Base-by-base conservation (phyloP, 495 filamentous ascomycete genomes). In the Neurospora terricola region DNA sequence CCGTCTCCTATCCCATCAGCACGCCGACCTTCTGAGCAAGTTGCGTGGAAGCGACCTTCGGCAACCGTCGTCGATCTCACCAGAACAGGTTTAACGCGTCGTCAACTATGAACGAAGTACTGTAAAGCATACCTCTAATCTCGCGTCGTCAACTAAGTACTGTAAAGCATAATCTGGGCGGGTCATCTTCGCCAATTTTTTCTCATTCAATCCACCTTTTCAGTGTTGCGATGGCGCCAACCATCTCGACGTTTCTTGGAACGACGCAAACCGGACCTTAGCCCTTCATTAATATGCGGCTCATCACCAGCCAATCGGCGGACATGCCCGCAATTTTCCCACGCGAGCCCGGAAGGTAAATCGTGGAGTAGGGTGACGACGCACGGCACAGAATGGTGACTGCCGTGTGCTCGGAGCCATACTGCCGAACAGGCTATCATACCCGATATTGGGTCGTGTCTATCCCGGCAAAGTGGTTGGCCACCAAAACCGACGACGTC, bases 341-440 rank as follows among this genome's bases (percentile, higher is more conserved):
- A 62, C 12, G 23, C 54, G 23, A 62, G 54, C 23, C 23, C 23
- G 23, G 23, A 62, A 16, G 23, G 7, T 30, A 27, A 6, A 62
- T 34, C 23, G 12, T 34, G 27, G 54, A 62, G 48, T 34, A 7
- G 12, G 5, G 2, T 62, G 54, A 59, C 23, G 5, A 30, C 21
- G 23, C 48, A 59, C 48, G 48, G 48, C 48, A 27, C 23, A 59
- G 21, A 27, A 30, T 62, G 62, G 73, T 11, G 39, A 77, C 42
- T 75, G 75, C 73, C 75, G 75, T 39, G 59, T 27, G 21, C 59
- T 48, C 74, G 76, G 76, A 74, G 71, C 71, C 14, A 68, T 74
- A 74, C 69, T 78, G 71, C 77, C 77, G 76, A 77, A 76, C 73
- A 78, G 77, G 75, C 77, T 78, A 76, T 77, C 73, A 76, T 70